Evolutionary conservation across 345 rosid genomes (phyloP), one percentile per base, ranked within the genome.

Genomic region (Jatropha curcas): DNA sequence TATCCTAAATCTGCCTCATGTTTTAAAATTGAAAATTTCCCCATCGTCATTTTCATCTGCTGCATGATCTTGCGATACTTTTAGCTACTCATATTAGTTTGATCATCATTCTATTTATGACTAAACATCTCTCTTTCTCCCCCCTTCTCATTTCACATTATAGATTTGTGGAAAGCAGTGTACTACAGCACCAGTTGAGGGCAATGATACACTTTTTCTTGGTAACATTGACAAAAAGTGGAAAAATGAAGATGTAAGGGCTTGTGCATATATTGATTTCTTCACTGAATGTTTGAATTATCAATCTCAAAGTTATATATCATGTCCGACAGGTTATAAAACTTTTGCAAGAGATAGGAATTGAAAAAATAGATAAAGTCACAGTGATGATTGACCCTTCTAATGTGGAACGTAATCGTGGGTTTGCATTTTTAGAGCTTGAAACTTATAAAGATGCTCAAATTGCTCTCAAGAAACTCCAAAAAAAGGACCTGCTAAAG

Each of bases 111-210:
- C 24, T 68, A 55, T n/a, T 60, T 7, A 28, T 12, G 27, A 25
- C 30, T 39, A 17, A 59, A 5, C 19, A 4, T 61, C 10, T 27
- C 16, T 51, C 58, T 22, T 14, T 10, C 60, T 67, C 25, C 33
- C 51, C 1, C 10, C 43, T 43, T 67, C 24, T 20, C 30, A 12
- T 31, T 52, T 56, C 33, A 20, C 41, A 52, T 27, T 30, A 43
- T 57, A 80, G 83, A 75, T 80, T 51, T 67, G 74, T 63, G 83
- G 83, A 37, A 80, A 80, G 74, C 71, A 61, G 71, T 80, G 83
- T 76, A 5, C 70, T 50, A 62, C 74, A 27, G 65, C 65, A 33
- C 80, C 74, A 28, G 83, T 76, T 57, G 83, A 75, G 62, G 83
- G 77, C 46, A 75, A 75, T 63, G 83, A 75, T 74, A 80, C 83